Conservation (phyloP, 2,329 filamentous ascomycete genomes). For the Cladobotryum mycophilum region DNA sequence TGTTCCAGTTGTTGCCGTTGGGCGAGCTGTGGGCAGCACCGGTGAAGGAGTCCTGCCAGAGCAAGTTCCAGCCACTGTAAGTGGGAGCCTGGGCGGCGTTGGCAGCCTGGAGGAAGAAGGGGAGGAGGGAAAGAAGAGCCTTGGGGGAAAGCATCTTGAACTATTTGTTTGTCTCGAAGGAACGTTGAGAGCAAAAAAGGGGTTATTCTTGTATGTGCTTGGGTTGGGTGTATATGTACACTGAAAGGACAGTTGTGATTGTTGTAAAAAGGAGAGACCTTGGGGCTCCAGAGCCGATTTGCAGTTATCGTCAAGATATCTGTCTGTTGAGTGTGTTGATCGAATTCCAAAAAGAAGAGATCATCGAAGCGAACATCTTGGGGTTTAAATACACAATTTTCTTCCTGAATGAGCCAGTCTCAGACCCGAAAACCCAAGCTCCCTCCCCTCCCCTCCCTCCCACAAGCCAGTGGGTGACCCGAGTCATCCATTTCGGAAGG, state of each 20-base stretch:
- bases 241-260: not conserved
- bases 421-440: too few species aligned
- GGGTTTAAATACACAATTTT: slow-evolving; percentile 9
- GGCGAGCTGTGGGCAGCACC: slow-evolving; percentile 31
- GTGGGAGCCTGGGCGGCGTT: slow-evolving; percentile 31
- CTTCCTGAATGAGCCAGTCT: not conserved
- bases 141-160: slow-evolving; percentile 8
- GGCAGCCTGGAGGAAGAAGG: slow-evolving; percentile 26
- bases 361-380: not conserved
- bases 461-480: not conserved
- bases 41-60: slow-evolving; percentile 40
- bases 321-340: slow-evolving; percentile 1
- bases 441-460: too few species aligned
- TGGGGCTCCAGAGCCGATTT: slow-evolving; percentile 9
- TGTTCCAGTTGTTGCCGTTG: slow-evolving; percentile 34
- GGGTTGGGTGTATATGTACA: slow-evolving; percentile 11
- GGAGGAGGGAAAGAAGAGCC: slow-evolving; percentile 20
- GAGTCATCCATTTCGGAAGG: slow-evolving; percentile 12
- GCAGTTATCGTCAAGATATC: slow-evolving; percentile 10
- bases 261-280: slow-evolving; percentile 7
- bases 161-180: not conserved
- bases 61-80: slow-evolving; percentile 32
- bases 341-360: not conserved
- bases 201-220: slow-evolving; percentile 1
- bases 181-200: not conserved